phyloP scores from a whole-genome alignment of 257 asterid species.

The Nicotiana noctiflora region DNA sequence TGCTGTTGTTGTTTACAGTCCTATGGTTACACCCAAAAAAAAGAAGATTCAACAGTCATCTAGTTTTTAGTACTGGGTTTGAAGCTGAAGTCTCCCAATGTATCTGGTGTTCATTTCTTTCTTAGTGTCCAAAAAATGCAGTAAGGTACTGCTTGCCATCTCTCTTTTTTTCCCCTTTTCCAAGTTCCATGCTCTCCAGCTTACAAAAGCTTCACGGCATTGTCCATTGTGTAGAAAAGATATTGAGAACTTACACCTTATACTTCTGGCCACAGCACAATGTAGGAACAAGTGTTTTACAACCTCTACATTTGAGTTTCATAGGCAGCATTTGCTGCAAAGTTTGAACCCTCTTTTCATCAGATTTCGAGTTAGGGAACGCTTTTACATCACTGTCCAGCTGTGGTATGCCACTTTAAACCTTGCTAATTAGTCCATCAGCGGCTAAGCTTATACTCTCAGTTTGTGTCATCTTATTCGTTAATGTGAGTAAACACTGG shows the following conservation, averaged over 20 bases:
- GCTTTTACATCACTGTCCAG: neutral
- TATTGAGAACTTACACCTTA: neutral
- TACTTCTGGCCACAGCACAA: neutral
- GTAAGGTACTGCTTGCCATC: neutral
- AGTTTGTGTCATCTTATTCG: neutral
- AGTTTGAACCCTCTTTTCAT: neutral
- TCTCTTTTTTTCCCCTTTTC: neutral
- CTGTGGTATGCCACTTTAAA: neutral
- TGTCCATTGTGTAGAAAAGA: neutral
- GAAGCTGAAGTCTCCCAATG: neutral
- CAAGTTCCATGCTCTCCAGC: neutral
- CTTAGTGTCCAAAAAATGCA: neutral
- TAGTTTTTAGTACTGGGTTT: neutral
- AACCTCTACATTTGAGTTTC: neutral
- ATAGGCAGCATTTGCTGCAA: neutral
- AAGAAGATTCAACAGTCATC: neutral
- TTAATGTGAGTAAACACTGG: neutral
- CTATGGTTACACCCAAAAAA: neutral
- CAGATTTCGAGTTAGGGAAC: neutral
- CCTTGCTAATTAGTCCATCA: neutral
- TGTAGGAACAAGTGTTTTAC: neutral
- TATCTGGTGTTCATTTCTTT: neutral
- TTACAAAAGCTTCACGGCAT: neutral
- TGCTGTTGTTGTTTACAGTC: neutral
- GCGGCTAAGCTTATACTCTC: neutral